Base-by-base conservation (phyloP, 1,284 basidiomycete species). In the Trichosporon faecale region DNA sequence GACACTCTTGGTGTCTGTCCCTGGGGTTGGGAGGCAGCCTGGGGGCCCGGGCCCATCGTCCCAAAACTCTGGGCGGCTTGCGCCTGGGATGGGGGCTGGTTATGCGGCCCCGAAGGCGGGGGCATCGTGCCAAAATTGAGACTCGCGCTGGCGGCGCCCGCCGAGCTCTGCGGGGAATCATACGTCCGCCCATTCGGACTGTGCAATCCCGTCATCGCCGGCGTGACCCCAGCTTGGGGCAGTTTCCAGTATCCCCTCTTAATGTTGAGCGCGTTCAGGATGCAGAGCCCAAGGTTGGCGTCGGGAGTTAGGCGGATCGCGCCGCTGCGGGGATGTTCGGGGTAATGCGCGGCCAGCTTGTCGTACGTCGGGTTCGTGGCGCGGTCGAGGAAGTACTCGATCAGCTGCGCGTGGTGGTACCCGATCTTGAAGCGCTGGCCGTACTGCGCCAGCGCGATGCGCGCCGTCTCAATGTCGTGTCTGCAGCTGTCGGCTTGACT, bases 381-480 rank as follows among this genome's bases (percentile, higher is more conserved):
- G 21, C 81, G 75, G 68, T 82, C 81, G 60, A 82, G 68, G 70
- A 82, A 82, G 71, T 82, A 82, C 64, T 81, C 80, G 67, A 82
- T 77, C 9, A 82, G 74, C 70, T 82, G 81, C 9, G 81, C 74
- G 63, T 82, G 81, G 66, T 82, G 81, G 69, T 80, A 76, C 5
- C 81, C 81, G 44, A 82, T 79, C 75, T 80, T 80, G 72, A 79
- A 80, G 11, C 73, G 68, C n/a, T 67, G 52, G 64, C 79, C 78
- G 69, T 76, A 79, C 63, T 77, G 76, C 12, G 69, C 71, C 8
- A 80, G 66, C 11, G 78, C 78, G 70, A 78, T 73, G 35, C 79
- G 76, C 27, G 70, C 70, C 8, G 78, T 73, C 65, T 82, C 81
- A 37, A 80, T 77, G 63, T 82, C 79, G 57, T 72, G 72, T 18